Evolutionary conservation across 768 basidiomycete genomes (phyloP).

Genomic region (Mycena galericulata): DNA sequence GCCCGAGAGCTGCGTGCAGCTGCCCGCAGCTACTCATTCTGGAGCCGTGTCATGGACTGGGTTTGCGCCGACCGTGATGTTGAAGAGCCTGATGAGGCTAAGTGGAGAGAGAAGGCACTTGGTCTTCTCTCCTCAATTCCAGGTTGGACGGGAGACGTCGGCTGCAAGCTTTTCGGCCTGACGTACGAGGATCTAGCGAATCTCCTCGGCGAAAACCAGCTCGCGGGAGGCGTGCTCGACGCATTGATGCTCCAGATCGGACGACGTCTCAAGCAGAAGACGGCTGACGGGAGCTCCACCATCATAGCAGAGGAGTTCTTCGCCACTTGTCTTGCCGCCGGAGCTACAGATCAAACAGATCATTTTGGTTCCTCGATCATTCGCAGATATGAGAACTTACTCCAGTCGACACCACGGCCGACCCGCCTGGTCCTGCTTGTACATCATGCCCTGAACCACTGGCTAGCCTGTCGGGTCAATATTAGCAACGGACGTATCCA

Average conservation of each 20-base stretch:
- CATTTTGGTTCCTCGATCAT: not conserved
- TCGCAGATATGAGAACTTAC: not conserved
- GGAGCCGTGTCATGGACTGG: not conserved
- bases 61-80: not conserved
- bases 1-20: not conserved
- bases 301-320: not conserved
- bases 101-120: not conserved
- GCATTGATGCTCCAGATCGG: not conserved
- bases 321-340: not conserved
- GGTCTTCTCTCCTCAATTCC: not conserved
- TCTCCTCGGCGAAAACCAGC: not conserved
- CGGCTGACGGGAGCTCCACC: not conserved
- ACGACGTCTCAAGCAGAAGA: not conserved
- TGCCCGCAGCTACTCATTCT: not conserved
- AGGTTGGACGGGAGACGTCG: not conserved
- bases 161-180: not conserved
- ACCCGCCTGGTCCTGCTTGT: not conserved
- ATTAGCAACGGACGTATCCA: not conserved
- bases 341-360: not conserved
- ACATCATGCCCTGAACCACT: not conserved
- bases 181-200: not conserved
- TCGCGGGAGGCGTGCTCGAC: not conserved
- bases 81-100: not conserved
- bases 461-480: not conserved
- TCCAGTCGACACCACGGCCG: not conserved